Conservation (phyloP, 2,329 filamentous ascomycete species). For the Clarireedia paspali region DNA sequence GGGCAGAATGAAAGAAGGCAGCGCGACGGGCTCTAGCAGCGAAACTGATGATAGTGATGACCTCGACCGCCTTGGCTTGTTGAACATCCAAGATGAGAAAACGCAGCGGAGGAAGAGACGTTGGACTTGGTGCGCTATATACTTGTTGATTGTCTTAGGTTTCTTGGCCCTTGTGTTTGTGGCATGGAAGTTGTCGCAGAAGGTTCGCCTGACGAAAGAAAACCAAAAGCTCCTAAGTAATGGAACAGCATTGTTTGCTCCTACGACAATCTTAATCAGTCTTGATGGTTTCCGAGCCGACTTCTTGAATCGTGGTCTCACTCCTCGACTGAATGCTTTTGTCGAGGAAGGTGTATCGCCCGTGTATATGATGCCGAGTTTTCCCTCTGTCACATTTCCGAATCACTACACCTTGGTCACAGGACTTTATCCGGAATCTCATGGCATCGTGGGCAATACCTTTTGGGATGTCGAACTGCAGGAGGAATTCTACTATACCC, state of each 20-base stretch:
- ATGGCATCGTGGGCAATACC: constrained; percentile 87
- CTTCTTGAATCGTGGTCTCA: constrained; percentile 76
- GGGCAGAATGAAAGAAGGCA: constrained; percentile 62
- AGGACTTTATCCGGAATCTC: constrained; percentile 83
- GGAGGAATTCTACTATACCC: constrained; percentile 83
- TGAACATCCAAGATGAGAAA: constrained; percentile 38
- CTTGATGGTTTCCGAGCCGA: constrained; percentile 92
- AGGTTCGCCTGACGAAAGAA: constrained; percentile 31
- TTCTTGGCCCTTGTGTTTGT: constrained; percentile 49
- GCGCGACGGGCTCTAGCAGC: constrained; percentile 53
- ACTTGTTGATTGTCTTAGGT: constrained; percentile 43
- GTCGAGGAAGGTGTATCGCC: constrained; percentile 81
- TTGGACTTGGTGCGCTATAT: constrained; percentile 46
- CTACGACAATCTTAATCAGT: constrained; percentile 89
- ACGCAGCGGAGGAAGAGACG: constrained; percentile 43
- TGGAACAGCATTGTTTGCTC: constrained; percentile 80
- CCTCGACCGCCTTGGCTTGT: constrained; percentile 45
- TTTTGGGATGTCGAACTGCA: constrained; percentile 80
- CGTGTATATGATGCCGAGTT: constrained; percentile 86
- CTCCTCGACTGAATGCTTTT: constrained; percentile 70
- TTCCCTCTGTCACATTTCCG: constrained; percentile 93
- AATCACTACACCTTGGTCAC: constrained; percentile 94
- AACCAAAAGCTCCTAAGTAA: constrained; percentile 52
- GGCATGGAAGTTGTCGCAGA: constrained; percentile 51
- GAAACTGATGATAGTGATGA: constrained; percentile 53